These are phyloP conservation scores for Coemansia sp. DNA, from an alignment of 371 early-diverging fungal species.

Conservation along the genomic window DNA sequence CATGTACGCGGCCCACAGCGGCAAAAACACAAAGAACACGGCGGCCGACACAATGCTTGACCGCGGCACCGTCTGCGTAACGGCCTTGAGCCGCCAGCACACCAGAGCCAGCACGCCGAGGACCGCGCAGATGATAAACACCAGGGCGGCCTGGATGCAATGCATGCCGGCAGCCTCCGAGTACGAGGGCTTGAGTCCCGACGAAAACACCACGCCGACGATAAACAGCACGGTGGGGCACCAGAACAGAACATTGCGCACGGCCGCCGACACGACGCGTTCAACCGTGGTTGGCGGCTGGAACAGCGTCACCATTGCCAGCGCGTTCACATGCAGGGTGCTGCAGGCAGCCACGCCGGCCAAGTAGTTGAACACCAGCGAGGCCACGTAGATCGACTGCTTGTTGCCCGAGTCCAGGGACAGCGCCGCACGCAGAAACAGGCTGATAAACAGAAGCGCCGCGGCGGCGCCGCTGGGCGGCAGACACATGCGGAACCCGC, in stretches of 20 bases:
- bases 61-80: background rate
- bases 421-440: constrained; percentile 23
- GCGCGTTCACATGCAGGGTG: background rate
- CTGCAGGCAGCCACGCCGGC: background rate
- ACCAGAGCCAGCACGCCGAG: background rate
- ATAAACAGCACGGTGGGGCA: background rate
- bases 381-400: constrained; percentile 9
- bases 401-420: constrained; percentile 8
- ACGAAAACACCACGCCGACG: constrained; percentile 9
- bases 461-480: constrained; percentile 4
- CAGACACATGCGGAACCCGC: background rate
- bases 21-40: constrained; percentile 4
- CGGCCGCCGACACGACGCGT: background rate
- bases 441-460: constrained; percentile 12
- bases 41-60: background rate
- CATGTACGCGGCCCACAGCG: constrained; percentile 27
- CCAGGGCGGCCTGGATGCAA: constrained; percentile 11
- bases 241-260: background rate
- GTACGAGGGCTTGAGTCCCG: background rate
- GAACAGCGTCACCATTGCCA: constrained; percentile 11
- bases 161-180: background rate
- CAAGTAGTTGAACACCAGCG: constrained; percentile 17
- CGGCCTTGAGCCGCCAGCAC: background rate
- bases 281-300: constrained; percentile 16
- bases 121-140: background rate